Base-by-base conservation (phyloP, 1,284 basidiomycete genomes). In the Melampsora americana region DNA sequence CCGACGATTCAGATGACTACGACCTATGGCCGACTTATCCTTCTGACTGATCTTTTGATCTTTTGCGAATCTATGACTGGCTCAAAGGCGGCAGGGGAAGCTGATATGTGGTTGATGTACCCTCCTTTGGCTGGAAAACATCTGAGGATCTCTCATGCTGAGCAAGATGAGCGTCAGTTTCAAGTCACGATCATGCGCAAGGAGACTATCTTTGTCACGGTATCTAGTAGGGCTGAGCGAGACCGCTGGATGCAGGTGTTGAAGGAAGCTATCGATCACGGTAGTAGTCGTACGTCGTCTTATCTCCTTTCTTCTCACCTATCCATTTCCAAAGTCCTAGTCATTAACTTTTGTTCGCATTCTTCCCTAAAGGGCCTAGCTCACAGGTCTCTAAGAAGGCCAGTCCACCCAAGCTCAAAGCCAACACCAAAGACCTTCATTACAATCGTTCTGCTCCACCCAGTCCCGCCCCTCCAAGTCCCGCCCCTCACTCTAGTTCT, bases 61-160 rank as follows among this genome's bases (percentile, higher is more conserved):
- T 88, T 71, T 86, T 74, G 64, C 44, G 64, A 66, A 66, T 20
- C 50, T 12, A 26, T 20, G 50, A 53, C 50, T 20, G 50, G 23
- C 50, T 60, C 48, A n/a, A 74, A 66, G 50, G 48, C 71, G 20
- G 5, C 44, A 14, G n/a, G 50, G 2, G 44, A 32, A 32, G 30
- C 89, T 7, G 93, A 97, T 81, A 92, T 96, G 89, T 93, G 90
- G 89, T 85, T 99, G 69, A 88, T 91, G 78, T 99, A 96, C 84
- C 96, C 96, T 26, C 96, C 96, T 2, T 85, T 99, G 68, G 91
- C 96, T 9, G 95, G 94, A 5, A 98, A 97, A 83, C 93, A 97
- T 81, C 85, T 98, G 71, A 66, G 77, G 7, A 80, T 78, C 1
- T 61, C 35, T n/a, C 68, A 56, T 42, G 35, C 28, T 20, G 78